phyloP scores from a whole-genome alignment of 495 filamentous ascomycete species.

The Daldinia vernicosa region DNA sequence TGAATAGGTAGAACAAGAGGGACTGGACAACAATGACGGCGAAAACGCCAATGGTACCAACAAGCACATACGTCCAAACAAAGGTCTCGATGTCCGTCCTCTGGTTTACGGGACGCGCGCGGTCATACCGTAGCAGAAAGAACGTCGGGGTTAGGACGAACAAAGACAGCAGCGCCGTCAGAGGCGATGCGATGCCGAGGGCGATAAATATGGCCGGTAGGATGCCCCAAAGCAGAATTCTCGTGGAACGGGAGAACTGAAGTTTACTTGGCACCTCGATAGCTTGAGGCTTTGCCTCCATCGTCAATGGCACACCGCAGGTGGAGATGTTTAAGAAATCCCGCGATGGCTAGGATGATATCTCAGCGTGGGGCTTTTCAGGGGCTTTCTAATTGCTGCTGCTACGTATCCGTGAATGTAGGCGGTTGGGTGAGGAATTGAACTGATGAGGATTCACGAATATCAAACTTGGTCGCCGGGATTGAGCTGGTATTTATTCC shows the following conservation, averaged over 20 bases:
- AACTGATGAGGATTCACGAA: not conserved
- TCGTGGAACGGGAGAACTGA: conserved; percentile 10
- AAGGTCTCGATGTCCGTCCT: conserved; percentile 14
- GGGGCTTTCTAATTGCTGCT: not conserved
- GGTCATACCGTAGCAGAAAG: conserved; percentile 5
- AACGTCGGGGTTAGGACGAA: conserved; percentile 6
- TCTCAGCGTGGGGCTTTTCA: not conserved
- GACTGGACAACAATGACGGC: conserved; percentile 26
- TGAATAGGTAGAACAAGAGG: not conserved
- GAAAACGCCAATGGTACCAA: conserved; percentile 27
- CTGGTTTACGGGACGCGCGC: conserved; percentile 3
- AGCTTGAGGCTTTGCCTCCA: not conserved
- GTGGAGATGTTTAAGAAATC: not conserved
- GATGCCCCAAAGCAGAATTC: conserved; percentile 12
- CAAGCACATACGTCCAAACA: conserved; percentile 27
- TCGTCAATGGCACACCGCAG: not conserved
- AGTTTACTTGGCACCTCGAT: not conserved
- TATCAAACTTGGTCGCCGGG: not conserved
- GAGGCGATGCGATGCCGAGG: conserved; percentile 8
- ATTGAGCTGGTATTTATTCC: not conserved
- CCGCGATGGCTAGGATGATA: not conserved
- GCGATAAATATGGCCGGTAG: conserved; percentile 4
- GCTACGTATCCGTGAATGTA: not conserved
- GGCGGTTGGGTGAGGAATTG: not conserved
- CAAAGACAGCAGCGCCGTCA: not conserved